Evolutionary conservation across 805 yeast genomes (phyloP).

Genomic region (Saturnispora besseyi): DNA sequence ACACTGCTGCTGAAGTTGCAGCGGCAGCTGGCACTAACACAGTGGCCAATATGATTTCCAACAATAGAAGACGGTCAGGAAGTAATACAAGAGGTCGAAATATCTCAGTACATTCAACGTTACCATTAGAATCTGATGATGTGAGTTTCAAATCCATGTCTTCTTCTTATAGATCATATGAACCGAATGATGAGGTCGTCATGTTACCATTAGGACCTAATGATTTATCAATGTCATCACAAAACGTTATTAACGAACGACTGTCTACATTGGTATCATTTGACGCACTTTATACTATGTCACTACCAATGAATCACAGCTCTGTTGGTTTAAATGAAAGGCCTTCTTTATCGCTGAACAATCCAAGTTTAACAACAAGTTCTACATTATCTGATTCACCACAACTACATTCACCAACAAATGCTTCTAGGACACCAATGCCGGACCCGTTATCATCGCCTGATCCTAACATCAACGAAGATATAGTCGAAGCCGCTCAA

Average conservation of each 20-base stretch:
- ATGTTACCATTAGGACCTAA: conserved; percentile 22
- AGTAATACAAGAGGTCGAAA: conserved; percentile 1
- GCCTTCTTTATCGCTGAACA: conserved; percentile 12
- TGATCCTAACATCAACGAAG: not conserved
- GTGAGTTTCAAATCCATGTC: conserved; percentile 4
- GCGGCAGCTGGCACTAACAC: not conserved
- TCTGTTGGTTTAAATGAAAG: conserved; percentile 6
- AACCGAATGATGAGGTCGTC: conserved; percentile 13
- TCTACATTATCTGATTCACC: conserved; percentile 3
- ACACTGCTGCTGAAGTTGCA: not conserved
- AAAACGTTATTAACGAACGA: conserved; percentile 11
- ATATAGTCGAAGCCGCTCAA: not conserved
- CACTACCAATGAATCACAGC: conserved; percentile 10
- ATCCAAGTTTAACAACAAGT: conserved; percentile 2
- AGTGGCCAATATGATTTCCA: not conserved
- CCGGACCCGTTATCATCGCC: not conserved
- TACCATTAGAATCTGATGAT: not conserved
- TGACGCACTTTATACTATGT: not conserved
- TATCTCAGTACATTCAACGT: conserved; percentile 1
- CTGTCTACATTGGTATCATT: conserved; percentile 10
- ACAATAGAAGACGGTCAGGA: conserved; percentile 5
- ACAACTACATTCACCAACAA: not conserved
- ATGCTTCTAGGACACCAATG: not conserved
- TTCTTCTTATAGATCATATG: not conserved
- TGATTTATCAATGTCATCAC: conserved; percentile 18